These are phyloP conservation scores for Phytophthora tentaculata DNA, from an alignment of 352 stramenopile genomes.

Conservation along the genomic window DNA sequence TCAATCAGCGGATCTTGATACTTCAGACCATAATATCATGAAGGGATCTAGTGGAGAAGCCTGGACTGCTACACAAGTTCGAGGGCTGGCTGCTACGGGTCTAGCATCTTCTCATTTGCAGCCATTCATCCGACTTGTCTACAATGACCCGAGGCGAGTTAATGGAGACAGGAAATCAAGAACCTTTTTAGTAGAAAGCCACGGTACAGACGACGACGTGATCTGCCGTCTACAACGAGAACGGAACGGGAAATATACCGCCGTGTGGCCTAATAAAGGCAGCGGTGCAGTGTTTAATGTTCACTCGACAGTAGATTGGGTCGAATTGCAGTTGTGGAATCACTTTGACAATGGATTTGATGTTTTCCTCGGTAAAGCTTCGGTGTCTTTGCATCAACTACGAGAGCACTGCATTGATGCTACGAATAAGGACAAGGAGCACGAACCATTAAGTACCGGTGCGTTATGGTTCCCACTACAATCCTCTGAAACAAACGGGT, in stretches of 20 bases:
- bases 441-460: slow-evolving; percentile 15
- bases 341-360: slow-evolving; percentile 58
- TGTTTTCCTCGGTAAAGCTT: slow-evolving; percentile 56
- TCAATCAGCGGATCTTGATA: slow-evolving; percentile 28
- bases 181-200: slow-evolving; percentile 27
- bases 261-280: slow-evolving; percentile 26
- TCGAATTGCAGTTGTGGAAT: slow-evolving; percentile 77
- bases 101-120: slow-evolving; percentile 51
- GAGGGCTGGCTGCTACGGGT: slow-evolving; percentile 41
- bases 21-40: slow-evolving; percentile 5
- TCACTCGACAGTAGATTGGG: slow-evolving; percentile 40
- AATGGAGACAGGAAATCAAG: slow-evolving; percentile 5
- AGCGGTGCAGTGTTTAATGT: slow-evolving; percentile 31
- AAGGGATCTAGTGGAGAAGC: not conserved
- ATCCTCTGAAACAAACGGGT: slow-evolving; percentile 18
- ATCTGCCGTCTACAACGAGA: slow-evolving; percentile 32
- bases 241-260: slow-evolving; percentile 49
- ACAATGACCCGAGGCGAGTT: slow-evolving; percentile 32
- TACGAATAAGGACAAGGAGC: not conserved
- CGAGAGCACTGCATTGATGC: slow-evolving; percentile 14
- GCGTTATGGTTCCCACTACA: slow-evolving; percentile 52
- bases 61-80: slow-evolving; percentile 44
- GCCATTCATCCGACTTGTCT: slow-evolving; percentile 59
- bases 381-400: slow-evolving; percentile 43
- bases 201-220: slow-evolving; percentile 14